These are phyloP conservation scores for Trametes elegans DNA, from an alignment of 768 basidiomycete genomes.

Conservation along the genomic window DNA sequence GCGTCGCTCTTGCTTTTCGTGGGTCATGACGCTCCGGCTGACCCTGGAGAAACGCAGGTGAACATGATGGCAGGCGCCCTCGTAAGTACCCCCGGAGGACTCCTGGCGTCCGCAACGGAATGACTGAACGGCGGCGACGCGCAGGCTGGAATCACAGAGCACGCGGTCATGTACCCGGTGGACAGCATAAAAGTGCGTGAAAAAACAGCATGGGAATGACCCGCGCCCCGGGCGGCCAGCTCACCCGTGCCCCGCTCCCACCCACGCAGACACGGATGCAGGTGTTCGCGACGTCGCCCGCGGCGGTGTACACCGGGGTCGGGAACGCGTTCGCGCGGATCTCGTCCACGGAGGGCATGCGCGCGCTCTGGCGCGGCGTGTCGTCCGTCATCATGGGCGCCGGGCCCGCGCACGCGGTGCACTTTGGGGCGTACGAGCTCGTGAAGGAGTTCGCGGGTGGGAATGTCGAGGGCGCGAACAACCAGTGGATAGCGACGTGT, in stretches of 20 bases:
- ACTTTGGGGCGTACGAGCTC: slow-evolving; percentile 94
- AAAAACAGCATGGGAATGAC: background rate
- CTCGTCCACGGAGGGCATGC: slow-evolving; percentile 89
- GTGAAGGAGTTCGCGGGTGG: slow-evolving; percentile 93
- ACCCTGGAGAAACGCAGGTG: slow-evolving; percentile 49
- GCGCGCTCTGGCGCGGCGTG: slow-evolving; percentile 93
- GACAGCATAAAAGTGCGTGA: slow-evolving; percentile 93
- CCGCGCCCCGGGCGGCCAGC: background rate
- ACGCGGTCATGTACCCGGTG: slow-evolving; percentile 97
- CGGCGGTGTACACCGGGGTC: slow-evolving; percentile 84
- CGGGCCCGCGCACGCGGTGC: slow-evolving; percentile 96
- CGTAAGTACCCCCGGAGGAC: slow-evolving; percentile 56
- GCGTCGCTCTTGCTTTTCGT: slow-evolving; percentile 25
- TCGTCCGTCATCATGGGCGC: slow-evolving; percentile 95
- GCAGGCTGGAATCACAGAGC: slow-evolving; percentile 98
- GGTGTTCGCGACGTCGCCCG: slow-evolving; percentile 84
- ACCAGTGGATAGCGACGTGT: slow-evolving; percentile 91
- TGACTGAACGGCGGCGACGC: slow-evolving; percentile 8
- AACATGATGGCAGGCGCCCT: slow-evolving; percentile 97
- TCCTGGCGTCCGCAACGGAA: slow-evolving; percentile 6
- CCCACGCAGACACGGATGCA: slow-evolving; percentile 92
- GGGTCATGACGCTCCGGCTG: background rate
- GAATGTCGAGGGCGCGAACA: slow-evolving; percentile 60
- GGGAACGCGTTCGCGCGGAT: slow-evolving; percentile 90
- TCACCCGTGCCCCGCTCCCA: background rate